Conservation (phyloP, 2,329 filamentous ascomycete species). For the Aaosphaeria pasadenensis region DNA sequence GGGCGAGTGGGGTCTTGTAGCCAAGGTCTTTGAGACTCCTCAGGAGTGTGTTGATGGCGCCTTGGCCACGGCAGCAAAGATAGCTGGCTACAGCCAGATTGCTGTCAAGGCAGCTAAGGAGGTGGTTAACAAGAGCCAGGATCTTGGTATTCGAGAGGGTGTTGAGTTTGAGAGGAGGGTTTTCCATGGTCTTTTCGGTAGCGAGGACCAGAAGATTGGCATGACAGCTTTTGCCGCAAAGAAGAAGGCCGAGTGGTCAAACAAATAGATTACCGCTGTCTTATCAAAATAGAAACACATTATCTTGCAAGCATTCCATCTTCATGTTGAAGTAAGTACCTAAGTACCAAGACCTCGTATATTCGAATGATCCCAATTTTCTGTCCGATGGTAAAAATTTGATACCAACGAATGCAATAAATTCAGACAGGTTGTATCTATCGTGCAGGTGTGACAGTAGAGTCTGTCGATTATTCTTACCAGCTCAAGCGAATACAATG, state of each 20-base stretch:
- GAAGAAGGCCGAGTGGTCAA: slow-evolving; percentile 85
- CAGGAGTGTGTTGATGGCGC: slow-evolving; percentile 80
- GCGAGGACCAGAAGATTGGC: slow-evolving; percentile 92
- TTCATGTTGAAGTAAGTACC: too few relatives aligned
- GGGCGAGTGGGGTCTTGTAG: slow-evolving; percentile 85
- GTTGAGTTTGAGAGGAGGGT: slow-evolving; percentile 92
- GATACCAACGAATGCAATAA: too few relatives aligned
- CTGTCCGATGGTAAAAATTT: too few relatives aligned
- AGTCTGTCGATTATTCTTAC: too few relatives aligned
- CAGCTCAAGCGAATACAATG: too few relatives aligned
- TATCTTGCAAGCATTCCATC: too few relatives aligned
- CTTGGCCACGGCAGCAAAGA: slow-evolving; percentile 80
- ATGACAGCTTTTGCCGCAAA: slow-evolving; percentile 96
- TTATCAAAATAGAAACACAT: too few relatives aligned
- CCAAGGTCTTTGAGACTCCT: slow-evolving; percentile 73
- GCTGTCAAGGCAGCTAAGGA: slow-evolving; percentile 90
- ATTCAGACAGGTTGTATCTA: too few relatives aligned
- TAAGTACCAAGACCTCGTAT: too few relatives aligned
- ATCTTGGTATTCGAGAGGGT: slow-evolving; percentile 79
- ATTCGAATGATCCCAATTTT: too few relatives aligned
- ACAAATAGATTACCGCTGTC: slow-evolving; percentile 53
- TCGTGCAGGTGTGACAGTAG: too few relatives aligned
- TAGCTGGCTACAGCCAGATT: slow-evolving; percentile 83
- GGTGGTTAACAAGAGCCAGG: slow-evolving; percentile 99
- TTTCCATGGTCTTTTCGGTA: slow-evolving; percentile 92